Percentiles rank a stretch among this genome's conserved stretches.
Conservation (phyloP, 2,329 filamentous ascomycete genomes). For the Xylogone sp. region DNA sequence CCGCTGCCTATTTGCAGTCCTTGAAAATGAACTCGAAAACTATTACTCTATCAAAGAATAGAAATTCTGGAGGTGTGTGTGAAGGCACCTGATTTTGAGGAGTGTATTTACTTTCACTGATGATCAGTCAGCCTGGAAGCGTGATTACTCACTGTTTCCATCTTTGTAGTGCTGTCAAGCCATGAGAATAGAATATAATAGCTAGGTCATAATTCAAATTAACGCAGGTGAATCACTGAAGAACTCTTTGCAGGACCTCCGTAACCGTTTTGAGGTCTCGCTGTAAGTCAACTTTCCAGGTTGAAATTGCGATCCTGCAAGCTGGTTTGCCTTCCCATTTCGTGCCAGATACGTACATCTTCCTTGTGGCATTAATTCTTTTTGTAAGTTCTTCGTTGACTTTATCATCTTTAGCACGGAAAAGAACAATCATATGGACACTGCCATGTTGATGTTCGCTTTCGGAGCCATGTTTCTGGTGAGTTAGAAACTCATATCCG, state of each 20-base stretch:
- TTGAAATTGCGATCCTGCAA: constrained; percentile 80
- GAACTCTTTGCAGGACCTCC: constrained; percentile 47
- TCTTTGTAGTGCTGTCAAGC: no score
- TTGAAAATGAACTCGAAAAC: no score
- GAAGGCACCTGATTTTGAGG: no score
- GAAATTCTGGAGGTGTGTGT: no score
- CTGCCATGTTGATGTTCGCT: constrained; percentile 5
- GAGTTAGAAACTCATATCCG: constrained; percentile 64
- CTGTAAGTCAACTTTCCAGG: constrained; percentile 72
- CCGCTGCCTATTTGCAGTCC: no score
- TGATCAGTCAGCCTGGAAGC: no score
- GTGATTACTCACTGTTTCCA: no score
- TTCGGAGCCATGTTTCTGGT: constrained; percentile 45
- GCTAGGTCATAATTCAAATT: background rate
- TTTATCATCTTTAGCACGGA: constrained; percentile 62
- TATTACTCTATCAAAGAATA: no score
- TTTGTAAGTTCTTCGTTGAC: constrained; percentile 66
- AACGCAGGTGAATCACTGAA: background rate
- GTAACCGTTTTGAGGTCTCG: constrained; percentile 64
- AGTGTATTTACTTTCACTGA: no score
- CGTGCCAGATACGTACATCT: constrained; percentile 81
- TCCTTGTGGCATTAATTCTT: constrained; percentile 68
- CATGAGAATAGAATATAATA: no score
- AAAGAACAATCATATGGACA: constrained; percentile 65
- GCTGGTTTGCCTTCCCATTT: constrained; percentile 71